Evolutionary conservation across 2,329 filamentous ascomycete species (phyloP).

Genomic region (Fonsecaea pugnacius): DNA sequence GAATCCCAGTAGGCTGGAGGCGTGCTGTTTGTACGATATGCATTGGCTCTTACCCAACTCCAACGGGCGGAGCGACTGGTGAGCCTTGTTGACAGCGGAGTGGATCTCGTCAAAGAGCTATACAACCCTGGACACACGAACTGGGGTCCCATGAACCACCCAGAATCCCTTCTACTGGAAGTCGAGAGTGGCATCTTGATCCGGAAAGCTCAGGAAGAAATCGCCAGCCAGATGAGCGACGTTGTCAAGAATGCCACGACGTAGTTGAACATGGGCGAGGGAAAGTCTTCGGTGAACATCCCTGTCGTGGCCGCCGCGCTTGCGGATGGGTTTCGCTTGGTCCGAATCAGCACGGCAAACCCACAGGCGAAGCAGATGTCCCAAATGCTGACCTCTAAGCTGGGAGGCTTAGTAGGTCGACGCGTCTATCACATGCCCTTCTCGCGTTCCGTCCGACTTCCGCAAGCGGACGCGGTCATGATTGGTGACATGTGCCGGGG

Average conservation of each 20-base stretch:
- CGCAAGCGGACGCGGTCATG: constrained; percentile 35
- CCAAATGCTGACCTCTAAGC: constrained; percentile 56
- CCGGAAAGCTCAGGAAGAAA: constrained; percentile 61
- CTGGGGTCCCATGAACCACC: constrained; percentile 60
- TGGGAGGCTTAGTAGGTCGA: constrained; percentile 52
- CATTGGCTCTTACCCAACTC: constrained; percentile 37
- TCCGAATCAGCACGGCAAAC: constrained; percentile 64
- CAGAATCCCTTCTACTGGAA: constrained; percentile 68
- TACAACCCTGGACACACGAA: constrained; percentile 57
- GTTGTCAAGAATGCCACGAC: constrained; percentile 57
- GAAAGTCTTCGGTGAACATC: constrained; percentile 71
- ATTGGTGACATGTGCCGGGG: constrained; percentile 50
- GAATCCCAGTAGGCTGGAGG: too few species aligned
- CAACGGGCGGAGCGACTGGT: constrained; percentile 41
- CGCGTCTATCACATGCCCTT: constrained; percentile 54
- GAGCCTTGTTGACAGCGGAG: constrained; percentile 10
- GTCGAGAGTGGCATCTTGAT: constrained; percentile 67
- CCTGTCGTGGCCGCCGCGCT: constrained; percentile 64
- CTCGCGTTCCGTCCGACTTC: constrained; percentile 48
- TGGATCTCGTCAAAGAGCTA: constrained; percentile 39
- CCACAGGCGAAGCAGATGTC: constrained; percentile 65
- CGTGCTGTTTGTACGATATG: too few species aligned
- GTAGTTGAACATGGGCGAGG: constrained; percentile 74
- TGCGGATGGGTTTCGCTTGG: constrained; percentile 57
- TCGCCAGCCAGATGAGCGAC: constrained; percentile 61